Evolutionary conservation across 2,329 filamentous ascomycete genomes (phyloP), one percentile per base, ranked within the genome.

Genomic region (Paramyrothecium roridum): DNA sequence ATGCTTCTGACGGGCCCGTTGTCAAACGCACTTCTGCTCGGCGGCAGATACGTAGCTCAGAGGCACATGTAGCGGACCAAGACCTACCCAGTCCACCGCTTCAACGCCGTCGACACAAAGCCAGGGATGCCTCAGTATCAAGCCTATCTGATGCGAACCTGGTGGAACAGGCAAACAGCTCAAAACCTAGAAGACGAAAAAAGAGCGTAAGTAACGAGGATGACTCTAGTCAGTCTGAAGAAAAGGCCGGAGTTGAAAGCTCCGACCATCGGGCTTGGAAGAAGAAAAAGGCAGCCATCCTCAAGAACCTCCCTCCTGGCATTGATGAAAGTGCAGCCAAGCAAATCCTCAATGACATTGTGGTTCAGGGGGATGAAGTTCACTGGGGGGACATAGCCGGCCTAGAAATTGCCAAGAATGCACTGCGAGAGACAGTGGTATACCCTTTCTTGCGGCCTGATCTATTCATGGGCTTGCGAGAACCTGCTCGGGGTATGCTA

Each of bases 381-480:
- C 91, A 90, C 64, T 99, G 95, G 95, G 83, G 85, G 50, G 95
- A 99, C 67, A 89, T 99, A 55, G 93, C 95, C 1, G 95, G 95
- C 1, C 77, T 99, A 3, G 90, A 96, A 51, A 82, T 89, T 53
- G 95, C 95, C 34, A 99, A 99, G 69, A 90, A 86, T 54, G 93
- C 95, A 0, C 76, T 99, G 51, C 93, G 96, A 66, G 95, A 99
- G 73, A 92, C 92, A 1, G 95, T 99, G 2, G 93, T 99, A 2
- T 99, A 99, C 65, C 95, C 95, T 1, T 98, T 99, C 69, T 77
- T 99, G 12, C 88, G 95, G 2, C 95, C 95, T 2, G 95, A 99
- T 72, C 76, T 99, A 2, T 99, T 99, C 75, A 95, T 93, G 83
- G 95, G 95, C 0, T 80, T 99, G 12, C 88, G 95, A 43, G 95